Evolutionary conservation across 2,329 filamentous ascomycete genomes (phyloP), one percentile per base, ranked within the genome.

Genomic region (Phialemoniopsis sp.): DNA sequence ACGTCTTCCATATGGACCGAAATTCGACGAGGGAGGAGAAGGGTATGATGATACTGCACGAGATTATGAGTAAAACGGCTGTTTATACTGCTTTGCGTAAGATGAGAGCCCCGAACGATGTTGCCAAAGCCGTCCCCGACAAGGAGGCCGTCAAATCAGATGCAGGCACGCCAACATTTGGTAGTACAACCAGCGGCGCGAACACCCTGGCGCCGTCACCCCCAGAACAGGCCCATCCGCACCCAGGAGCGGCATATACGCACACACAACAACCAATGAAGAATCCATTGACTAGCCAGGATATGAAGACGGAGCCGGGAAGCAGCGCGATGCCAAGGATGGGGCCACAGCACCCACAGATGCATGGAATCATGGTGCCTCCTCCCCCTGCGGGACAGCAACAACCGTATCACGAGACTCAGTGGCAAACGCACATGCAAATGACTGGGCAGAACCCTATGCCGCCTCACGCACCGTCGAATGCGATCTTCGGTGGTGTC

Each of bases 1-100:
- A 80, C 53, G 79, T 86, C 17, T 89, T 87, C 54, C 74, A 79
- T 37, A 63, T 82, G 19, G 72, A 83, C 26, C 54, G 68, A 5
- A 57, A 67, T 28, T 56, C 76, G 32, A 58, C 71, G 12, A 70
- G 70, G 4, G 66, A 71, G 14, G 66, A 76, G 32, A 88, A 88
- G 55, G 73, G 71, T 10, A 62, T 76, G 21, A 67, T 70, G 15
- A 73, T 89, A 2, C 61, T 89, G 26, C 66, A 66, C 9, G 82
- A 87, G 43, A 67, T 89, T 29, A 66, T 75, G 47, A 71, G 74
- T 29, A 79, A 82, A 47, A 78, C 77, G 14, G 68, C 72, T 13
- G 63, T 76, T 4, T 86, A 84, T 51, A 70, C 75, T 49, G 65
- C 63, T 17, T 70, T 81, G 62, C 72, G 81, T 30, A 77, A 76